Evolutionary conservation across 352 stramenopile species (phyloP).

Genomic region (Pythium sp.): DNA sequence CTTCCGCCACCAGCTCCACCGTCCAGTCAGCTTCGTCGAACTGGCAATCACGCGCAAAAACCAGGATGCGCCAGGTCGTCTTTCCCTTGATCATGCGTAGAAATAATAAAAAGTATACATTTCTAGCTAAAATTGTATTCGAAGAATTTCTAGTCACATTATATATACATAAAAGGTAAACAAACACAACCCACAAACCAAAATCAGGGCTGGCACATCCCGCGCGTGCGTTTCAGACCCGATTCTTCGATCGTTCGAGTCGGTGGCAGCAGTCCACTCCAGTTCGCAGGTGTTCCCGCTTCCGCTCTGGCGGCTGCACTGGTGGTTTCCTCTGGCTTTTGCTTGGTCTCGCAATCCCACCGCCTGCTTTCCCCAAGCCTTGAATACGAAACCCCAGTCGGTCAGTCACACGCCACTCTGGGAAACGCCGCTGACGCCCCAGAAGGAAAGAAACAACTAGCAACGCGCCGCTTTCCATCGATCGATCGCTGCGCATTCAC

Average conservation of each 20-base stretch:
- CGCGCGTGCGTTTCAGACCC: background rate
- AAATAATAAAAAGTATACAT: background rate
- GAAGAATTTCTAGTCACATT: background rate
- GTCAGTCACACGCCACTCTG: conserved; percentile 5
- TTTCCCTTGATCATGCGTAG: background rate
- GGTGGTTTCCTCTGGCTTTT: background rate
- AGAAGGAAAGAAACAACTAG: background rate
- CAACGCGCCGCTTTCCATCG: background rate
- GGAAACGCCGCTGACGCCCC: conserved; percentile 10
- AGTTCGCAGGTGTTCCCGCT: background rate
- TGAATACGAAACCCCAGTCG: background rate
- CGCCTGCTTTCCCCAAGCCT: background rate
- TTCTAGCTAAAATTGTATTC: no score
- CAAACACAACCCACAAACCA: background rate
- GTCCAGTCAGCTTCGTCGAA: conserved; percentile 7
- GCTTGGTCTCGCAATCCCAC: background rate
- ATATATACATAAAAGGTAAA: background rate
- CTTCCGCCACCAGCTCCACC: background rate
- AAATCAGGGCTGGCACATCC: background rate
- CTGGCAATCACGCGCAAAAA: conserved; percentile 8
- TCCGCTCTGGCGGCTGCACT: no score
- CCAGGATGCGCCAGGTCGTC: background rate
- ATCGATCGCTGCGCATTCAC: background rate
- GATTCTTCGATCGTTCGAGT: conserved; percentile 8
- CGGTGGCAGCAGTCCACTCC: background rate